Percentiles rank a stretch among this genome's conserved stretches.
Evolutionary conservation across 2,329 filamentous ascomycete genomes (phyloP).

Genomic region (Simplicillium sp.): DNA sequence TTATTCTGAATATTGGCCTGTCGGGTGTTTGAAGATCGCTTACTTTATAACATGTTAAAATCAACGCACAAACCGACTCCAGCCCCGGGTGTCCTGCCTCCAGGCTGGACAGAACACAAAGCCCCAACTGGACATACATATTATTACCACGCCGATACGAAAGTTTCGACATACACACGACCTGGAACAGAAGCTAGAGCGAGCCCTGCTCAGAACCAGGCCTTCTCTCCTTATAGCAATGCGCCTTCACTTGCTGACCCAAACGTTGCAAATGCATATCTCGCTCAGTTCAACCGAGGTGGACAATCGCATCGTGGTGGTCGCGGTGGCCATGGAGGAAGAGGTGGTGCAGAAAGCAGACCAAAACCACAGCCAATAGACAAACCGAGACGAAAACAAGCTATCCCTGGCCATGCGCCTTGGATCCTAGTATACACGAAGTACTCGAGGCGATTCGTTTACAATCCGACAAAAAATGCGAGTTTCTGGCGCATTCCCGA

Average conservation of each 20-base stretch:
- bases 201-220: constrained; percentile 10
- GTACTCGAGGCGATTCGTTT: constrained; percentile 78
- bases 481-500: constrained; percentile 95
- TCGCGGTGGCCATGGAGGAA: constrained; percentile 35
- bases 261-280: constrained; percentile 49
- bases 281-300: constrained; percentile 40
- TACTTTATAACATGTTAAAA: constrained; percentile 39
- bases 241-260: constrained; percentile 40
- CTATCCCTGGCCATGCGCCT: constrained; percentile 72
- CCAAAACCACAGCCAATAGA: constrained; percentile 63
- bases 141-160: constrained; percentile 76
- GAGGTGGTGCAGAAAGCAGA: constrained; percentile 46
- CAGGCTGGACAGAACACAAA: constrained; percentile 89
- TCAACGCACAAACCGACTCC: constrained; percentile 61
- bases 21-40: constrained; percentile 1
- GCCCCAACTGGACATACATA: constrained; percentile 81
- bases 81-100: constrained; percentile 39
- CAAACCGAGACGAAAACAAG: constrained; percentile 68
- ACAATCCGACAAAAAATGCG: constrained; percentile 76
- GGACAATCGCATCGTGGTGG: constrained; percentile 27
- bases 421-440: constrained; percentile 95
- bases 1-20: no score
- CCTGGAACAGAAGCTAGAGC: constrained; percentile 35
- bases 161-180: constrained; percentile 78
- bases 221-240: constrained; percentile 21